Conservation (phyloP, 2,329 filamentous ascomycete species). For the Penicillium psychrosexuale region DNA sequence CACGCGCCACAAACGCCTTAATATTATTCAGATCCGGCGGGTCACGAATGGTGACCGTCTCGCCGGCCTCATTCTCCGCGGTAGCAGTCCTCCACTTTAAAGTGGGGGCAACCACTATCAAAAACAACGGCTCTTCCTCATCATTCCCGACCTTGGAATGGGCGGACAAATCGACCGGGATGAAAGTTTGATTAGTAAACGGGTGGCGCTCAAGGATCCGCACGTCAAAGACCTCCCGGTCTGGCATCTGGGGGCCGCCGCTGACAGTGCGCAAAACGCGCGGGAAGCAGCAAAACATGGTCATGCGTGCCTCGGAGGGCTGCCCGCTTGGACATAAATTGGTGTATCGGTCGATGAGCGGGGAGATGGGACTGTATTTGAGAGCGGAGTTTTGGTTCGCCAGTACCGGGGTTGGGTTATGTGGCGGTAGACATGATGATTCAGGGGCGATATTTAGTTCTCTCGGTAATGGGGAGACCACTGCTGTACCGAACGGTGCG, state of each 20-base stretch:
- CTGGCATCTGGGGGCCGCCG: constrained; percentile 2
- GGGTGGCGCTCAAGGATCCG: constrained; percentile 84
- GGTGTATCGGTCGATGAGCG: constrained; percentile 67
- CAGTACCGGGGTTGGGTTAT: constrained; percentile 54
- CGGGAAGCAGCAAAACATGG: constrained; percentile 83
- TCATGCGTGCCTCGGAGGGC: constrained; percentile 65
- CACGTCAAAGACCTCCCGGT: constrained; percentile 57
- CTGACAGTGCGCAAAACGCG: constrained; percentile 49
- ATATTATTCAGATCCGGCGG: constrained; percentile 69
- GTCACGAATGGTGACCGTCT: constrained; percentile 39
- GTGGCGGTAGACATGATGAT: constrained; percentile 47
- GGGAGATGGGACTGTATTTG: constrained; percentile 80
- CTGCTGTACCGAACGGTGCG: constrained; percentile 75
- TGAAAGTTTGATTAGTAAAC: constrained; percentile 90
- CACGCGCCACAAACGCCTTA: constrained; percentile 73
- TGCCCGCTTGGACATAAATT: constrained; percentile 45
- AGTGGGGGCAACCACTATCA: constrained; percentile 86
- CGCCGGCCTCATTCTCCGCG: constrained; percentile 27
- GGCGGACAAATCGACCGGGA: constrained; percentile 62
- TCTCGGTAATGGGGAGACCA: constrained; percentile 66
- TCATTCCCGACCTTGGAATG: constrained; percentile 22
- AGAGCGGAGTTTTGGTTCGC: constrained; percentile 85
- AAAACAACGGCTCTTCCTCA: constrained; percentile 52
- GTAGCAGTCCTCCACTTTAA: constrained; percentile 47
- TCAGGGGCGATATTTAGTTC: constrained; percentile 45